Percentiles rank a stretch among this genome's conserved stretches.
Conservation (phyloP, 192 early-diverging fungal genomes). For the Entrophospora sp. region DNA sequence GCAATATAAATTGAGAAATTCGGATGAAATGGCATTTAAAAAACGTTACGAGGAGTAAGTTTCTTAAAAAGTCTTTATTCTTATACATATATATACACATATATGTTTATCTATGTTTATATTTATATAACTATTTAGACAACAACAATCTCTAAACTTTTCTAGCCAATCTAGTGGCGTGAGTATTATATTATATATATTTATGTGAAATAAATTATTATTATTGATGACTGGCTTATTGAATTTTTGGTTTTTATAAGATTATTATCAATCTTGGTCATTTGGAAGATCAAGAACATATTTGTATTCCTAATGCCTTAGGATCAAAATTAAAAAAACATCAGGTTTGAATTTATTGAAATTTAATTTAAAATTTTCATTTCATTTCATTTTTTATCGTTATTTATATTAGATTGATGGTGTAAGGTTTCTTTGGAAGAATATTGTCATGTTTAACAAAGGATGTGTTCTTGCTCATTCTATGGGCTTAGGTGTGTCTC, state of each 20-base stretch:
- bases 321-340: slow-evolving; percentile 52
- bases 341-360: too few species aligned
- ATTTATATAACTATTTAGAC: too few species aligned
- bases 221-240: too few species aligned
- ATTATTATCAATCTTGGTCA: slow-evolving; percentile 55
- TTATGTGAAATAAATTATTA: background rate
- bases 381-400: slow-evolving; percentile 8
- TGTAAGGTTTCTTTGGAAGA: slow-evolving; percentile 73
- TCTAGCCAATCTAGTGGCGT: background rate
- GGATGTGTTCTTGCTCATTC: slow-evolving; percentile 78
- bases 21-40: background rate
- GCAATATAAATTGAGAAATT: background rate
- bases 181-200: background rate
- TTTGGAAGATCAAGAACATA: slow-evolving; percentile 38
- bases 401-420: slow-evolving; percentile 54
- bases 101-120: too few species aligned
- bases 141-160: too few species aligned
- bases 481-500: slow-evolving; percentile 67
- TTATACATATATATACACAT: too few species aligned
- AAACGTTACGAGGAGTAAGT: background rate
- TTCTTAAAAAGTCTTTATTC: too few species aligned
- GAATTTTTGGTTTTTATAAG: background rate
- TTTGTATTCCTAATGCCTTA: slow-evolving; percentile 49
- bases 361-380: too few species aligned
- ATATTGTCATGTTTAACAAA: slow-evolving; percentile 57